These are phyloP conservation scores for Penstemon davidsonii DNA, from an alignment of 257 asterid species.

Conservation along the genomic window DNA sequence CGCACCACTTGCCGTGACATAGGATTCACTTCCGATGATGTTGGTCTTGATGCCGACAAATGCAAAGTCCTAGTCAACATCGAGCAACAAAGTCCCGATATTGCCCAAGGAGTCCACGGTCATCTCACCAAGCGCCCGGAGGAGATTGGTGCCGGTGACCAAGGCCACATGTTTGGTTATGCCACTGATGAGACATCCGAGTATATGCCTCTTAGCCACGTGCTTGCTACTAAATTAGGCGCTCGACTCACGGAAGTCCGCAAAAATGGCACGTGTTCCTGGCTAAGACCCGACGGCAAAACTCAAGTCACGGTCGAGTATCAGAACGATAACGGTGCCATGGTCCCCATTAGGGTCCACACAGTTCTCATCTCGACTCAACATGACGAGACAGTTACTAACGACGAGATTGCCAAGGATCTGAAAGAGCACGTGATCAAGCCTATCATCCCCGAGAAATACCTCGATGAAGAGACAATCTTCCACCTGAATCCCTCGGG, in stretches of 20 bases:
- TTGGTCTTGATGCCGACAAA: conserved; percentile 39
- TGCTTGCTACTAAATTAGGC: conserved; percentile 42
- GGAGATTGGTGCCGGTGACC: conserved; percentile 48
- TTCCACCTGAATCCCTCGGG: conserved; percentile 49
- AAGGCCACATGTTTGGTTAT: conserved; percentile 20
- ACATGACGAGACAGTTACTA: conserved; percentile 46
- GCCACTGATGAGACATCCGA: conserved; percentile 43
- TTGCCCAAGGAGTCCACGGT: conserved; percentile 45
- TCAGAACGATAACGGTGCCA: conserved; percentile 40
- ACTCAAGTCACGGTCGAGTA: conserved; percentile 45
- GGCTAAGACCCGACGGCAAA: conserved; percentile 48
- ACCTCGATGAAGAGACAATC: conserved; percentile 44
- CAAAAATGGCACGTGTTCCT: conserved; percentile 38
- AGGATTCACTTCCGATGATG: conserved; percentile 40
- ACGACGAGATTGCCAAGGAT: conserved; percentile 42
- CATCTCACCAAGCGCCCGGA: conserved; percentile 46
- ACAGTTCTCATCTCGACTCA: conserved; percentile 47
- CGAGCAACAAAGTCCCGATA: too few relatives aligned
- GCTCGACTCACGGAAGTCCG: conserved; percentile 41
- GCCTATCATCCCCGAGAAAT: conserved; percentile 41
- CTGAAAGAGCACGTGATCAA: conserved; percentile 13
- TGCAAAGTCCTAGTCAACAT: too few relatives aligned
- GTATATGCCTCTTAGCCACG: conserved; percentile 46
- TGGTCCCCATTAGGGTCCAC: conserved; percentile 45
- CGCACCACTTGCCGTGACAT: conserved; percentile 42